Conservation (phyloP, 805 yeast genomes). For the Candida multigemmis region DNA sequence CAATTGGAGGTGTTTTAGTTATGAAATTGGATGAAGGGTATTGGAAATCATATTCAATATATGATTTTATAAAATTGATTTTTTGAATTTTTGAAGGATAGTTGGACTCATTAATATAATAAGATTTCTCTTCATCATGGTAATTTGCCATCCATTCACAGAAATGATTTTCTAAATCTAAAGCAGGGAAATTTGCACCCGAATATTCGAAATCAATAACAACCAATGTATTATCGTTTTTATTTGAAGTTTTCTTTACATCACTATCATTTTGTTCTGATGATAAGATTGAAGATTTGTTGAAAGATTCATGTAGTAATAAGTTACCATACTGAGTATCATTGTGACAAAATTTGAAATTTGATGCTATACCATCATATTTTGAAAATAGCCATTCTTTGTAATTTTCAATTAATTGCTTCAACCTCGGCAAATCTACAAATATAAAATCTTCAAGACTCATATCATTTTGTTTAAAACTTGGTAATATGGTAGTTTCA, state of each 20-base stretch:
- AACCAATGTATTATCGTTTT: slow-evolving; percentile 48
- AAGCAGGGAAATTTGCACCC: slow-evolving; percentile 84
- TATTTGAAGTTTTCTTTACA: slow-evolving; percentile 19
- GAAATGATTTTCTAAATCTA: slow-evolving; percentile 87
- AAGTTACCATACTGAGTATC: slow-evolving; percentile 96
- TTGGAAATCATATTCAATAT: slow-evolving; percentile 52
- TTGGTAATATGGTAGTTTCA: slow-evolving; percentile 26
- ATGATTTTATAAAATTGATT: slow-evolving; percentile 65
- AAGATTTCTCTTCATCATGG: slow-evolving; percentile 45
- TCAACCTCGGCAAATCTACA: slow-evolving; percentile 42
- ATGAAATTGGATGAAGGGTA: slow-evolving; percentile 24
- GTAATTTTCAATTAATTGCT: slow-evolving; percentile 41
- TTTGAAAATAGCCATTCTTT: slow-evolving; percentile 50
- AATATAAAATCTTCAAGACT: slow-evolving; percentile 30
- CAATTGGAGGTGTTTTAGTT: slow-evolving; percentile 8
- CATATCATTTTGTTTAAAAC: slow-evolving; percentile 20
- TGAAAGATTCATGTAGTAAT: slow-evolving; percentile 50
- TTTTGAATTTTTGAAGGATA: slow-evolving; percentile 69
- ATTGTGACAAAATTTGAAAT: slow-evolving; percentile 82
- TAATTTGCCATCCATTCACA: slow-evolving; percentile 97
- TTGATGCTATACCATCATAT: slow-evolving; percentile 36
- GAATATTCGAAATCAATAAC: slow-evolving; percentile 97
- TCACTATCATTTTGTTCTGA: slow-evolving; percentile 4
- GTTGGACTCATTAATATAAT: slow-evolving; percentile 42
- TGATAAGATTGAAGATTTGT: slow-evolving; percentile 32